phyloP scores from a whole-genome alignment of 495 filamentous ascomycete species.

The Aspergillus mulundensis region DNA sequence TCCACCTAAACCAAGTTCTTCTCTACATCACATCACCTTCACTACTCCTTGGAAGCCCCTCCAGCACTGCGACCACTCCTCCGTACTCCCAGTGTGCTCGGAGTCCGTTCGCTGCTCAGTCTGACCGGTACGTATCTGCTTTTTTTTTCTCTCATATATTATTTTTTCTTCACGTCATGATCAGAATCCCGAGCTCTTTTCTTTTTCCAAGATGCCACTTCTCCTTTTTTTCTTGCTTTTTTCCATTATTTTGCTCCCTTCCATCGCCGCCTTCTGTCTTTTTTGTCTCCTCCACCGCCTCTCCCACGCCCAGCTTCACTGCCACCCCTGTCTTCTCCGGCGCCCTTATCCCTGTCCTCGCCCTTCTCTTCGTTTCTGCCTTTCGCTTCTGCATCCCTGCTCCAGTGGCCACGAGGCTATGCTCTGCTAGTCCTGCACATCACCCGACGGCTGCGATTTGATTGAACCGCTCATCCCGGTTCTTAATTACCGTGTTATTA shows the following conservation, averaged over 20 bases:
- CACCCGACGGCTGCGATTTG: constrained; percentile 30
- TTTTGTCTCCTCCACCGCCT: constrained; percentile 16
- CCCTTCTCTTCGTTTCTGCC: constrained; percentile 1
- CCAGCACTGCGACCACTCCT: too few species aligned
- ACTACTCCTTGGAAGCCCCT: too few species aligned
- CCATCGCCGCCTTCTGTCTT: constrained; percentile 8
- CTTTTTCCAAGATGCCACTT: neutral
- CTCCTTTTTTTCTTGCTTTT: constrained; percentile 8
- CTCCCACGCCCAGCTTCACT: constrained; percentile 23
- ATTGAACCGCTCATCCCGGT: constrained; percentile 17
- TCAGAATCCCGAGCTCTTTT: neutral
- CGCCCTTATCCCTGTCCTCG: constrained; percentile 9
- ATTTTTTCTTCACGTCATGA: neutral
- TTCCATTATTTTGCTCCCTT: constrained; percentile 9
- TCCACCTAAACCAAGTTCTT: neutral
- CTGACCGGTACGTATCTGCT: neutral
- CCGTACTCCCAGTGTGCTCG: neutral
- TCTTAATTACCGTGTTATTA: constrained; percentile 2
- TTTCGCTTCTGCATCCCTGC: neutral
- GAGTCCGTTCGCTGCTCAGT: neutral
- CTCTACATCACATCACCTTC: neutral
- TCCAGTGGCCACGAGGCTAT: constrained; percentile 29
- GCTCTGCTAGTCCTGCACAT: constrained; percentile 26
- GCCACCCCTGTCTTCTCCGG: constrained; percentile 11
- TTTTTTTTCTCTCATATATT: neutral